phyloP scores from a whole-genome alignment of 2,329 filamentous ascomycete genomes.

The Microdochium paspali region DNA sequence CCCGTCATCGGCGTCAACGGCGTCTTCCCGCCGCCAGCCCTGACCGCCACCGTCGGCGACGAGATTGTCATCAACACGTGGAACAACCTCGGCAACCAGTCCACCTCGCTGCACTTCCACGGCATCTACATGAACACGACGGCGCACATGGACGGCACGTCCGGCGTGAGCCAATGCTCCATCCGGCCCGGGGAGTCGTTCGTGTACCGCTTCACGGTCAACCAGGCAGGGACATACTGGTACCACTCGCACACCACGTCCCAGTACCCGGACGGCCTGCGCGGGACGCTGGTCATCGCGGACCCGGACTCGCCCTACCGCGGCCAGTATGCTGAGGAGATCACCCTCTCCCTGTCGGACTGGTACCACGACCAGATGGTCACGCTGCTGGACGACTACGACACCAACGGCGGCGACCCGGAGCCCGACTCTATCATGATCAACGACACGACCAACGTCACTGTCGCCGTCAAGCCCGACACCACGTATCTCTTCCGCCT shows the following conservation, averaged over 20 bases:
- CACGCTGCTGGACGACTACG: not conserved
- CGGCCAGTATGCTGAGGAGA: constrained; percentile 46
- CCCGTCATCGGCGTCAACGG: constrained; percentile 57
- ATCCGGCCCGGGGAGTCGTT: constrained; percentile 42
- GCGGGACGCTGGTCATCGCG: constrained; percentile 50
- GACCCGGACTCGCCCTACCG: constrained; percentile 45
- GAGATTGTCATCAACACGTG: constrained; percentile 35
- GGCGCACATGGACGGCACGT: constrained; percentile 50
- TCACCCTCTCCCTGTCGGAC: constrained; percentile 46
- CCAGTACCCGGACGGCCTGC: constrained; percentile 60
- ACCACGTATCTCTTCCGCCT: constrained; percentile 41
- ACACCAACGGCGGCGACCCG: not conserved
- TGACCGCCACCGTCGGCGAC: constrained; percentile 46
- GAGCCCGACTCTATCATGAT: constrained; percentile 19
- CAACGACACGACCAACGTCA: constrained; percentile 31
- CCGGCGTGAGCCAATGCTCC: constrained; percentile 45
- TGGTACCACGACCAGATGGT: constrained; percentile 28
- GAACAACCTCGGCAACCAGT: constrained; percentile 41
- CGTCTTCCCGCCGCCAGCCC: constrained; percentile 53
- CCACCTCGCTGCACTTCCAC: constrained; percentile 48
- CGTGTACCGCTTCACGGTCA: constrained; percentile 47
- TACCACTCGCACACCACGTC: constrained; percentile 56
- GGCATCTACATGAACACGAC: constrained; percentile 51
- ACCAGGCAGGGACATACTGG: constrained; percentile 36
- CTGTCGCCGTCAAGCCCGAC: constrained; percentile 29